phyloP scores from a whole-genome alignment of 108 stramenopile genomes.

The Nitzschia inconspicua region DNA sequence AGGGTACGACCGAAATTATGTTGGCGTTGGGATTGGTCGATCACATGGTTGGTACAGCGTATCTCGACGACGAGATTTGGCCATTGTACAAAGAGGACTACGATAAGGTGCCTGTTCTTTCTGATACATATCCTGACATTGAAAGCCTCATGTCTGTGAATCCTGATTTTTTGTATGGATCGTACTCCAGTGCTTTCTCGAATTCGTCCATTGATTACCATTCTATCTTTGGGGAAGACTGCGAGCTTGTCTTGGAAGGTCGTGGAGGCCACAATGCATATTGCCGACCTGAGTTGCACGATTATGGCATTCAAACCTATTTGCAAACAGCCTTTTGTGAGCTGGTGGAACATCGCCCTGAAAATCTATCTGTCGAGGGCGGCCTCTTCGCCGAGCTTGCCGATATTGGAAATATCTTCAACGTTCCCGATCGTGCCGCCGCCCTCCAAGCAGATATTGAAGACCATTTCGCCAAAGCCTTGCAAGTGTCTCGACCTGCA shows the following conservation, averaged over 20 bases:
- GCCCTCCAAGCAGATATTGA: constrained; percentile 6
- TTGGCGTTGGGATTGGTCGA: constrained; percentile 19
- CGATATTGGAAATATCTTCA: constrained; percentile 26
- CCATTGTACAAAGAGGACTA: constrained; percentile 9
- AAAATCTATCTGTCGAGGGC: not conserved
- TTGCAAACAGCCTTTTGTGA: constrained; percentile 19
- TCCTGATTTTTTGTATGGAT: constrained; percentile 18
- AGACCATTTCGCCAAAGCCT: constrained; percentile 21
- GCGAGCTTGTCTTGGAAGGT: not conserved
- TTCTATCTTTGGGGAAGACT: not conserved
- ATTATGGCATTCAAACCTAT: constrained; percentile 20
- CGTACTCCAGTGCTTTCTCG: constrained; percentile 14
- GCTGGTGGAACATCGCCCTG: constrained; percentile 5
- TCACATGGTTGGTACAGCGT: constrained; percentile 18
- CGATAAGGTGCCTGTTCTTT: not conserved
- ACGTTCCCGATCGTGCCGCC: constrained; percentile 11
- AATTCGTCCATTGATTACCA: not conserved
- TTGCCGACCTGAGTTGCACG: constrained; percentile 17
- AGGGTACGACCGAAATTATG: constrained; percentile 20
- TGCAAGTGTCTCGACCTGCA: not conserved
- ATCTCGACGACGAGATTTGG: constrained; percentile 19
- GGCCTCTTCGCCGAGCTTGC: constrained; percentile 14
- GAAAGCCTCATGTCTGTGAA: constrained; percentile 8
- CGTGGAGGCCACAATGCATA: constrained; percentile 2
- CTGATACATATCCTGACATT: constrained; percentile 9